These are phyloP conservation scores for Blastocystis sp. DNA, from an alignment of 352 stramenopile genomes.

Conservation along the genomic window DNA sequence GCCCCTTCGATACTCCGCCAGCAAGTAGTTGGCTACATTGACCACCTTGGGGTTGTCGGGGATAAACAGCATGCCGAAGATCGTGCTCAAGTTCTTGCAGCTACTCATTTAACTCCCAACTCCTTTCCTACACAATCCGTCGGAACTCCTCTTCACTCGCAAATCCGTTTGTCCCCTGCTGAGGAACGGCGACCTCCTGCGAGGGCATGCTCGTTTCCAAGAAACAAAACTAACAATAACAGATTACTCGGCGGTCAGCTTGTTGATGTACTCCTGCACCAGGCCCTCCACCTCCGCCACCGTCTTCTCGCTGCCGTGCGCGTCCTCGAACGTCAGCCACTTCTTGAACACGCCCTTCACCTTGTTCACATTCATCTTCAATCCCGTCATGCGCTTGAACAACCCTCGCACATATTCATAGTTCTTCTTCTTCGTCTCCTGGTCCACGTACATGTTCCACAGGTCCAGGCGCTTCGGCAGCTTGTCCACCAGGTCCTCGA, in stretches of 20 bases:
- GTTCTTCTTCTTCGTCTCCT: slow-evolving; percentile 51
- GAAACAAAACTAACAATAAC: slow-evolving; percentile 49
- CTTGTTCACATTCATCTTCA: slow-evolving; percentile 66
- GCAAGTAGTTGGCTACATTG: slow-evolving; percentile 13
- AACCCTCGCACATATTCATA: slow-evolving; percentile 50
- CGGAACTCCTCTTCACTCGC: background rate
- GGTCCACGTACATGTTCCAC: slow-evolving; percentile 68
- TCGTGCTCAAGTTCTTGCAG: background rate
- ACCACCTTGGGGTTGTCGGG: background rate
- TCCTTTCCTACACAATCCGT: background rate
- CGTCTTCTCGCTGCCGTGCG: slow-evolving; percentile 41
- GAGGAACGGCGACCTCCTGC: background rate
- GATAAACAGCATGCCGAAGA: background rate
- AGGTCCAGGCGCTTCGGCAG: slow-evolving; percentile 54
- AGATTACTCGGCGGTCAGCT: slow-evolving; percentile 39
- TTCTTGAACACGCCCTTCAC: slow-evolving; percentile 67
- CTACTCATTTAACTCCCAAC: background rate
- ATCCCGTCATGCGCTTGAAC: slow-evolving; percentile 49
- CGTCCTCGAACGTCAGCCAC: slow-evolving; percentile 65
- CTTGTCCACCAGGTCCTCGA: slow-evolving; percentile 63
- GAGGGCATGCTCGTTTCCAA: background rate
- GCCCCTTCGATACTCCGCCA: background rate
- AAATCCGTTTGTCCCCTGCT: background rate
- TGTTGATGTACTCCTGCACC: slow-evolving; percentile 66
- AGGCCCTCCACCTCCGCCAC: slow-evolving; percentile 55